phyloP scores from a whole-genome alignment of 139 green algal species.

The Chloropicon primus region DNA sequence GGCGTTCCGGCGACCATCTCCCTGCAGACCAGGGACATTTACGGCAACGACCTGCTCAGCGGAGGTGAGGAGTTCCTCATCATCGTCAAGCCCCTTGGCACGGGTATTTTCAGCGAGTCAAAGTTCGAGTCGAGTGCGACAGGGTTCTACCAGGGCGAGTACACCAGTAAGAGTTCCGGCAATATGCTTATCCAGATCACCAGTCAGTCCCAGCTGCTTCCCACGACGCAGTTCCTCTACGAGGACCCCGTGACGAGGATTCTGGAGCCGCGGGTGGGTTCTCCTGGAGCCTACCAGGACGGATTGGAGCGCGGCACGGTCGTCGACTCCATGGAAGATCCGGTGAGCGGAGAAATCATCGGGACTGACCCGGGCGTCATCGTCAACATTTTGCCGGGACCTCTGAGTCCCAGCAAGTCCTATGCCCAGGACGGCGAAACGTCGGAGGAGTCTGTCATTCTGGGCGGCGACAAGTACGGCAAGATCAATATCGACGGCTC shows the following conservation, averaged over 20 bases:
- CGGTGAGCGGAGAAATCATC: not conserved
- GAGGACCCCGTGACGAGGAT: not conserved
- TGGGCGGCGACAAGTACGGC: not conserved
- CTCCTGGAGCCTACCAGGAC: not conserved
- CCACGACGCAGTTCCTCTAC: slow-evolving; percentile 1
- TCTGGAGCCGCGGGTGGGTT: not conserved
- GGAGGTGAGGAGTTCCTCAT: not conserved
- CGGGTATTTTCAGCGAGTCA: not conserved
- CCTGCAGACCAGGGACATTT: slow-evolving; percentile 2
- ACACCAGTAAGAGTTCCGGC: slow-evolving; percentile 1
- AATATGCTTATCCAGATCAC: slow-evolving; percentile 1
- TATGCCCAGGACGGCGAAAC: not conserved
- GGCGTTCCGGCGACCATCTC: not conserved
- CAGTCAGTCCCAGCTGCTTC: not conserved
- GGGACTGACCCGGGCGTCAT: not conserved
- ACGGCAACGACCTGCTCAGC: not conserved
- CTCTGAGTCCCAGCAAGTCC: not conserved
- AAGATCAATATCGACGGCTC: not conserved
- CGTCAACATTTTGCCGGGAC: not conserved
- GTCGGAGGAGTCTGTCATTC: not conserved
- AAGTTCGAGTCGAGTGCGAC: not conserved
- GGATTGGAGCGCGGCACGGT: not conserved
- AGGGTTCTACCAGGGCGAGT: slow-evolving; percentile 1
- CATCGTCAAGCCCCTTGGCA: not conserved
- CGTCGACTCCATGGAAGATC: not conserved